These are phyloP conservation scores for Syncephalastrum sp. DNA, from an alignment of 371 early-diverging fungal genomes.

Conservation along the genomic window DNA sequence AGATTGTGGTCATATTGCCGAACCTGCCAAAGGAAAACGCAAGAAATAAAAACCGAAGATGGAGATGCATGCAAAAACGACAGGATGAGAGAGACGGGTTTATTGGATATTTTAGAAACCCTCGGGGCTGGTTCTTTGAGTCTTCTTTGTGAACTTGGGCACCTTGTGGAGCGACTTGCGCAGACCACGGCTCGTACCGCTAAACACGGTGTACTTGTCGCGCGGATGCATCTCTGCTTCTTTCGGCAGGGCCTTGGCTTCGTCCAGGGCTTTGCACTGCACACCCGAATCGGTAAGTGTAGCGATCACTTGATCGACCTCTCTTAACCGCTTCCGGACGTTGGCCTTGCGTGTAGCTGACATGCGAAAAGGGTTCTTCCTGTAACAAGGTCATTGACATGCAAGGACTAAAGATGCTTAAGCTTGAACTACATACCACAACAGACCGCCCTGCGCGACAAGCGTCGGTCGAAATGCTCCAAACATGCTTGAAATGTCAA, in stretches of 20 bases:
- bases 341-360: slow-evolving; percentile 92
- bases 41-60: slow-evolving; percentile 8
- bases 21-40: slow-evolving; percentile 16
- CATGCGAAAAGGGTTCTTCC: slow-evolving; percentile 83
- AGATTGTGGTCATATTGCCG: slow-evolving; percentile 57
- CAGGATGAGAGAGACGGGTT: no score
- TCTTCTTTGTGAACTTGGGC: slow-evolving; percentile 91
- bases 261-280: slow-evolving; percentile 81
- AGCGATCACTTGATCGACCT: slow-evolving; percentile 88
- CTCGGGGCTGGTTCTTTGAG: slow-evolving; percentile 78
- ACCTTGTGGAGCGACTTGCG: slow-evolving; percentile 96
- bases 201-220: slow-evolving; percentile 93
- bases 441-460: slow-evolving; percentile 68
- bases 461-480: slow-evolving; percentile 74
- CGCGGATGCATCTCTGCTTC: slow-evolving; percentile 84
- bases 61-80: slow-evolving; percentile 1
- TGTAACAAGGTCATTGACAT: slow-evolving; percentile 9
- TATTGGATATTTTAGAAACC: slow-evolving; percentile 57
- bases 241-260: slow-evolving; percentile 72
- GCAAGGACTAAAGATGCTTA: no score
- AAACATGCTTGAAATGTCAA: slow-evolving; percentile 54
- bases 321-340: slow-evolving; percentile 87
- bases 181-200: slow-evolving; percentile 74
- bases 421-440: slow-evolving; percentile 47
- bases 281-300: slow-evolving; percentile 85